Conservation (phyloP, 2,329 filamentous ascomycete species). For the Aspergillus sp. region DNA sequence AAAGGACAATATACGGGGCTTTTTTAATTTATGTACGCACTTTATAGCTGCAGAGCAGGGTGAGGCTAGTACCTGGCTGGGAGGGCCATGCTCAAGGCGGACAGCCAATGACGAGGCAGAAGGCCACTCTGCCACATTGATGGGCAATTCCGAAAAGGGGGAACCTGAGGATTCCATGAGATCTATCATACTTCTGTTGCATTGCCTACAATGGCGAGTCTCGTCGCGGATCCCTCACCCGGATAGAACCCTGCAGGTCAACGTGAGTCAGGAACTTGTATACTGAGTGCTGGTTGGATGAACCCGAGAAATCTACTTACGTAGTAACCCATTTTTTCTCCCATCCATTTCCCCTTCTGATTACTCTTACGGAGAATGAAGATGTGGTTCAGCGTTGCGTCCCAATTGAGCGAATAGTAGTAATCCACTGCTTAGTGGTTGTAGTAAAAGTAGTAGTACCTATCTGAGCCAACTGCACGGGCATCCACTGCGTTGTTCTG, state of each 20-base stretch:
- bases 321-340: not conserved
- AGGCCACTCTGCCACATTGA: not conserved
- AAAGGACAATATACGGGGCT: not conserved
- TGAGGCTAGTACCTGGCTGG: slow-evolving; percentile 4
- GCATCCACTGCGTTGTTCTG: not conserved
- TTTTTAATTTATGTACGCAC: not conserved
- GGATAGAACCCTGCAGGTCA: slow-evolving; percentile 17
- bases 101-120: slow-evolving; percentile 3
- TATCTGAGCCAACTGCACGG: slow-evolving; percentile 1
- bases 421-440: no score
- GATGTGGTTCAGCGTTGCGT: not conserved
- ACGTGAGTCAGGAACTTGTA: slow-evolving; percentile 19
- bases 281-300: slow-evolving; percentile 10
- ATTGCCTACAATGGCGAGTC: slow-evolving; percentile 7
- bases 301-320: not conserved
- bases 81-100: not conserved
- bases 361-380: not conserved
- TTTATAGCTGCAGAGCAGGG: not conserved
- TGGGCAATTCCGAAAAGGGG: slow-evolving; percentile 4
- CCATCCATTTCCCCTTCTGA: not conserved
- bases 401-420: not conserved
- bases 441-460: no score
- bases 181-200: slow-evolving; percentile 18
- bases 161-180: slow-evolving; percentile 11
- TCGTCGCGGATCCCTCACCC: slow-evolving; percentile 6